phyloP scores from a whole-genome alignment of 1,284 basidiomycete species.

The Earliella scabrosa region DNA sequence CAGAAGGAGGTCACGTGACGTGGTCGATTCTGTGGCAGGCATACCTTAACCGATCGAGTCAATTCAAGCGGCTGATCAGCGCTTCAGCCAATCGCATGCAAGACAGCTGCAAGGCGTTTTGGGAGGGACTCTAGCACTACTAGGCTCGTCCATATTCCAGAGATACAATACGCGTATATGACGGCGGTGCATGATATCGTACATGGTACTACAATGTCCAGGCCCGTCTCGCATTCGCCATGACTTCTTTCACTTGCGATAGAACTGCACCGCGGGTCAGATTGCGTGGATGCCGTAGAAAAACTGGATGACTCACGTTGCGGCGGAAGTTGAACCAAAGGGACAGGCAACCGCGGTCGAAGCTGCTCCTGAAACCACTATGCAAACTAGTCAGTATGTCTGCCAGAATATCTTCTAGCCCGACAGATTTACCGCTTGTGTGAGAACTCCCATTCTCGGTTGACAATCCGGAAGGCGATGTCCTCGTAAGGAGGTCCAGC shows the following conservation, averaged over 20 bases:
- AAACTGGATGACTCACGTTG: conserved; percentile 60
- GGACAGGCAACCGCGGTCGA: conserved; percentile 84
- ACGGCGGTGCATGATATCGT: neutral
- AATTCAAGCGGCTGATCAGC: neutral
- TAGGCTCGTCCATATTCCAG: no score
- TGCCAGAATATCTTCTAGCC: conserved; percentile 8
- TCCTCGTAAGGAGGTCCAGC: conserved; percentile 99
- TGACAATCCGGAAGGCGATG: conserved; percentile 97
- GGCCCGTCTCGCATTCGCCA: neutral
- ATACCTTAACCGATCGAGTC: neutral
- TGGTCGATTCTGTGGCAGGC: no score
- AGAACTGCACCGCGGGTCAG: conserved; percentile 56
- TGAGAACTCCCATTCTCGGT: conserved; percentile 97
- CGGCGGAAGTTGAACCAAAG: conserved; percentile 89
- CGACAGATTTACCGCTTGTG: conserved; percentile 76
- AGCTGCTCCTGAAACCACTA: conserved; percentile 85
- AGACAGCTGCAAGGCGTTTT: neutral
- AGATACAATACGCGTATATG: neutral
- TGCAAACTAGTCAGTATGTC: conserved; percentile 10
- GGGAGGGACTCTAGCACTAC: no score
- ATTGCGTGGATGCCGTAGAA: conserved; percentile 5
- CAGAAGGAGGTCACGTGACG: no score
- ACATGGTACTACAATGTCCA: neutral
- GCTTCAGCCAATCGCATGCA: neutral
- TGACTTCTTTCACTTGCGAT: conserved; percentile 54